phyloP scores from a whole-genome alignment of 73 alveolate genomes.

The Durusdinium trenchii region DNA sequence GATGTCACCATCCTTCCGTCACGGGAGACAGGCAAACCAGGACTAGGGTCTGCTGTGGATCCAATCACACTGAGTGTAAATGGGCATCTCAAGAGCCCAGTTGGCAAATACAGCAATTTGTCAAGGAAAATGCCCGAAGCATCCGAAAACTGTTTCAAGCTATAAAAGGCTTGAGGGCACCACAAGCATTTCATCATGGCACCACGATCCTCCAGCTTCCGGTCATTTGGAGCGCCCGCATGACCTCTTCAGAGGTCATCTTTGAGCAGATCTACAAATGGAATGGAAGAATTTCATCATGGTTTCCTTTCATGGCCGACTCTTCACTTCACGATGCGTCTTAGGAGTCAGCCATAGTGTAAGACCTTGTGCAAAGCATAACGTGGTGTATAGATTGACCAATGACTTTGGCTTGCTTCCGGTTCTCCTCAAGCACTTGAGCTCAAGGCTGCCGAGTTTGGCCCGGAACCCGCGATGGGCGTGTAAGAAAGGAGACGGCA shows the following conservation, averaged over 20 bases:
- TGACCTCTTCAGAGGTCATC: too few species aligned
- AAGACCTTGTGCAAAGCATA: neutral
- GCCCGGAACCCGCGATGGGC: slow-evolving; percentile 92
- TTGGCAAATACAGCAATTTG: too few species aligned
- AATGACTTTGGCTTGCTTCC: neutral
- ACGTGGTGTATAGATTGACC: neutral
- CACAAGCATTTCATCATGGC: too few species aligned
- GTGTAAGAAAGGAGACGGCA: slow-evolving; percentile 84
- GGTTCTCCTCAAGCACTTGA: neutral
- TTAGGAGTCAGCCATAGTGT: neutral
- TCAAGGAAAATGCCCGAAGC: too few species aligned
- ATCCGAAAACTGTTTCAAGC: too few species aligned
- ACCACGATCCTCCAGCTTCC: slow-evolving; percentile 77
- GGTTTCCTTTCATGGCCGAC: too few species aligned
- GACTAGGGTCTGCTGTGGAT: neutral
- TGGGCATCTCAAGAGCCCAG: too few species aligned
- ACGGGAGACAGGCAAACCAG: neutral
- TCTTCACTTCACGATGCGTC: neutral
- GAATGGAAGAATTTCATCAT: too few species aligned
- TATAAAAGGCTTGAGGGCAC: too few species aligned
- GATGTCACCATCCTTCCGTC: slow-evolving; percentile 75
- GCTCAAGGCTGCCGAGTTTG: slow-evolving; percentile 61
- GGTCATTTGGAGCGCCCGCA: slow-evolving; percentile 93
- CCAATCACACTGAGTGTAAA: neutral
- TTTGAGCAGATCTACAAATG: neutral